phyloP scores from a whole-genome alignment of 805 yeast genomes.

The Candida broadrunensis region DNA sequence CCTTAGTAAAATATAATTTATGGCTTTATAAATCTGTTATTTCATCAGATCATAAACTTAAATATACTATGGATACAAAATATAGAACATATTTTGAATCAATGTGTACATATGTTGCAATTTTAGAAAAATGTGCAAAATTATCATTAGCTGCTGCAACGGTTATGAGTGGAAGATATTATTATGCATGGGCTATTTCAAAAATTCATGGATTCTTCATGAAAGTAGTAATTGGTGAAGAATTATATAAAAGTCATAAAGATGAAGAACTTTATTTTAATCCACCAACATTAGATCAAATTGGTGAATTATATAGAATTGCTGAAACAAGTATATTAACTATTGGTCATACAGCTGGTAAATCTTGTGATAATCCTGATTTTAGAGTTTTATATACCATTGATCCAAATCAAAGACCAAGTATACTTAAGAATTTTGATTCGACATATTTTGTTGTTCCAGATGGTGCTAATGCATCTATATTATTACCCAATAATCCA shows the following conservation, averaged over 20 bases:
- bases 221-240: constrained; percentile 27
- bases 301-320: constrained; percentile 14
- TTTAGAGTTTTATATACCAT: constrained; percentile 7
- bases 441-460: neutral
- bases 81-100: constrained; percentile 7
- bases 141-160: constrained; percentile 14
- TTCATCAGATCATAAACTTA: constrained; percentile 5
- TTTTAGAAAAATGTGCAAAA: constrained; percentile 8
- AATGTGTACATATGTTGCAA: constrained; percentile 5
- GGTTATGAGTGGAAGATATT: constrained; percentile 53
- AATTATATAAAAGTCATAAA: constrained; percentile 13
- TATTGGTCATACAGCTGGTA: neutral
- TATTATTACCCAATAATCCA: neutral
- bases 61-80: constrained; percentile 3
- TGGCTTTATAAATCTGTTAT: constrained; percentile 9
- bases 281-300: constrained; percentile 9
- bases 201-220: constrained; percentile 50
- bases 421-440: neutral
- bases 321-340: constrained; percentile 9
- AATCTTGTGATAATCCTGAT: constrained; percentile 1
- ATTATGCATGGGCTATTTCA: constrained; percentile 65
- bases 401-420: constrained; percentile 13
- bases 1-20: constrained; percentile 19
- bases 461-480: neutral
- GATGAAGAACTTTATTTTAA: constrained; percentile 2